Base-by-base conservation (phyloP, 1,284 basidiomycete species). In the Xerocomus amazonicus region DNA sequence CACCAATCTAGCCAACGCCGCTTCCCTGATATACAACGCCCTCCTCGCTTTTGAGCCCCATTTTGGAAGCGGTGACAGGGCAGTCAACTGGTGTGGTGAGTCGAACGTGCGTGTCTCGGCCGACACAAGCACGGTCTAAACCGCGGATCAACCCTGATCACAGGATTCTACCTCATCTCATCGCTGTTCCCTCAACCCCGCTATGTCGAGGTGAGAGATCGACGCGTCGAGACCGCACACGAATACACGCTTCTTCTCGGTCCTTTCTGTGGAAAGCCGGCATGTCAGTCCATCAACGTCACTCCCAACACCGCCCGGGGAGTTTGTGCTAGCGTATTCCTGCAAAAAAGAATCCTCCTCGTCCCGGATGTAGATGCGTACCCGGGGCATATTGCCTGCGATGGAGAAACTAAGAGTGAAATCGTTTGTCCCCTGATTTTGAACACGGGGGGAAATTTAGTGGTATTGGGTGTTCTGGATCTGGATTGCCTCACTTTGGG, bases 301-400 rank as follows among this genome's bases (percentile, higher is more conserved):
- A 65, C 75, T 3, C 75, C 77, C 1, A 79, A 75, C 2, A 80
- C 77, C 49, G 73, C 77, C 9, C 74, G 76, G 14, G 92, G 92
- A 19, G 91, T 95, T 4, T 94, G 92, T 63, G 89, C 90, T 2
- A 84, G 84, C 54, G 85, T 87, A 6, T 94, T 80, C 64, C 56
- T 83, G 9, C 73, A 73, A 47, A 66, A 66, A 39, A 59, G 74
- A 55, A 81, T 83, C 0, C 51, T 90, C 1, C 60, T 92, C 9
- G 89, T 94, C 1, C 69, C 72, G 13, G 79, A 92, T 51, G 90
- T 95, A 29, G 78, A 88, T 26, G 70, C 69, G 3, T 93, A 92
- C 62, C 89, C 90, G 1, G 90, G 91, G 0, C 92, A 96, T 63
- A 93, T 94, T 55, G 90, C 90, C 4, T 95, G 92, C 61, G 91